Conservation (phyloP, 2,329 filamentous ascomycete species). For the Ophiostoma novo-ulmi region DNA sequence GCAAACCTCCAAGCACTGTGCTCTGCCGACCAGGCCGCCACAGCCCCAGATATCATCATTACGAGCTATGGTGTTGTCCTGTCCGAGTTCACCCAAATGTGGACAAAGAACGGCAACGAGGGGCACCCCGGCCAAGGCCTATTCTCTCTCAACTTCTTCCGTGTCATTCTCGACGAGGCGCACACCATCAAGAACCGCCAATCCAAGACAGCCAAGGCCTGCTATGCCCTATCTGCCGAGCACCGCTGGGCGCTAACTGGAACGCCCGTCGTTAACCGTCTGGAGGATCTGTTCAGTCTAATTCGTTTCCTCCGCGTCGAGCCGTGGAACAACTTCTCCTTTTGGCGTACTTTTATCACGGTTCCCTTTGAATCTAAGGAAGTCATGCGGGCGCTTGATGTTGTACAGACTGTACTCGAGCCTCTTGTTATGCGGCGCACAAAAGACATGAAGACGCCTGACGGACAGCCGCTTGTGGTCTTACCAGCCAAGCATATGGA, state of each 20-base stretch:
- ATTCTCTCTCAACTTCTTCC: slow-evolving; percentile 91
- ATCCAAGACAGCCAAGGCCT: slow-evolving; percentile 91
- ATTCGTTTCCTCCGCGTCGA: slow-evolving; percentile 91
- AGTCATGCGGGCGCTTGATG: slow-evolving; percentile 86
- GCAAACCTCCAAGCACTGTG: slow-evolving; percentile 75
- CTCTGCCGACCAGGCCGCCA: slow-evolving; percentile 63
- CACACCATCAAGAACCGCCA: slow-evolving; percentile 87
- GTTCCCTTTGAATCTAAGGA: slow-evolving; percentile 95
- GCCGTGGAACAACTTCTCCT: slow-evolving; percentile 98
- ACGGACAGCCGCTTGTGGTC: slow-evolving; percentile 68
- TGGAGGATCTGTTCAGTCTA: slow-evolving; percentile 91
- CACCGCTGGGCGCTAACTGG: slow-evolving; percentile 94
- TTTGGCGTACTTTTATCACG: slow-evolving; percentile 98
- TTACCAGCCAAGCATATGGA: slow-evolving; percentile 74
- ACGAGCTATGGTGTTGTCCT: slow-evolving; percentile 91
- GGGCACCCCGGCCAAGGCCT: slow-evolving; percentile 63
- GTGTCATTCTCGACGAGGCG: slow-evolving; percentile 90
- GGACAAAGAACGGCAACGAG: slow-evolving; percentile 35
- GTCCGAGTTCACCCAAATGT: slow-evolving; percentile 78
- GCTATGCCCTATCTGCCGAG: slow-evolving; percentile 77
- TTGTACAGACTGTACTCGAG: slow-evolving; percentile 94
- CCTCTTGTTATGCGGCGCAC: slow-evolving; percentile 91
- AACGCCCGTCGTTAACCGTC: slow-evolving; percentile 91
- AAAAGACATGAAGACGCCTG: slow-evolving; percentile 96
- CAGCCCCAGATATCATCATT: slow-evolving; percentile 84